phyloP scores from a whole-genome alignment of 2,329 filamentous ascomycete genomes.

The Seiridium cupressi region DNA sequence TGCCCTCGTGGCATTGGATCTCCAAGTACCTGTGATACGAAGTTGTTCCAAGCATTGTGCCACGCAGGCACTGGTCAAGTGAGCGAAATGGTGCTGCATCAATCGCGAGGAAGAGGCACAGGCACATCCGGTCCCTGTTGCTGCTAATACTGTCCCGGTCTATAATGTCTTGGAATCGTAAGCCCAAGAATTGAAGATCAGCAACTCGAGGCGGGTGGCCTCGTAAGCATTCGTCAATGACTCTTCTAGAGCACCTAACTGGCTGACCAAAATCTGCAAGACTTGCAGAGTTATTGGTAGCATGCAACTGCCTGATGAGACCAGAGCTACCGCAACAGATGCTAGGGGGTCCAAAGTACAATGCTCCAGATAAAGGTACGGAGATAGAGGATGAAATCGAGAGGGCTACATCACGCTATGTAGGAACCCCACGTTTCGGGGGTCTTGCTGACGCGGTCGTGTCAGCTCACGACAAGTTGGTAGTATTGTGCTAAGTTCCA shows the following conservation, averaged over 20 bases:
- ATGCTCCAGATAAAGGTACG: no score
- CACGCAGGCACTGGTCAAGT: constrained; percentile 17
- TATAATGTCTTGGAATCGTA: no score
- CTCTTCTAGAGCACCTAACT: background rate
- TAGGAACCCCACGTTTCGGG: no score
- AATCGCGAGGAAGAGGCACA: background rate
- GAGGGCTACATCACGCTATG: no score
- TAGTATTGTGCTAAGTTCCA: no score
- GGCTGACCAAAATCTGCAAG: background rate
- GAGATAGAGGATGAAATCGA: no score
- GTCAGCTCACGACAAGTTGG: no score
- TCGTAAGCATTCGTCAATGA: background rate
- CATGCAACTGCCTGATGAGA: no score
- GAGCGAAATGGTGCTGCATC: constrained; percentile 8
- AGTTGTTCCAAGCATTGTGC: constrained; percentile 16
- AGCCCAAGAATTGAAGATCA: background rate
- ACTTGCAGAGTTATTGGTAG: background rate
- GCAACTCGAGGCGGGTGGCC: background rate
- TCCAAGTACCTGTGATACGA: constrained; percentile 13
- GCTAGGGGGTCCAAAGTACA: no score
- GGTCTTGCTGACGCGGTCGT: no score
- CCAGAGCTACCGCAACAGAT: no score
- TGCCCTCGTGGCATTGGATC: constrained; percentile 18
- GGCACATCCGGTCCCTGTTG: background rate
- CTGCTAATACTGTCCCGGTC: background rate